Percentiles rank a stretch among this genome's conserved stretches.
Evolutionary conservation across 352 stramenopile species (phyloP).

Genomic region (Elongisporangium prolatum): DNA sequence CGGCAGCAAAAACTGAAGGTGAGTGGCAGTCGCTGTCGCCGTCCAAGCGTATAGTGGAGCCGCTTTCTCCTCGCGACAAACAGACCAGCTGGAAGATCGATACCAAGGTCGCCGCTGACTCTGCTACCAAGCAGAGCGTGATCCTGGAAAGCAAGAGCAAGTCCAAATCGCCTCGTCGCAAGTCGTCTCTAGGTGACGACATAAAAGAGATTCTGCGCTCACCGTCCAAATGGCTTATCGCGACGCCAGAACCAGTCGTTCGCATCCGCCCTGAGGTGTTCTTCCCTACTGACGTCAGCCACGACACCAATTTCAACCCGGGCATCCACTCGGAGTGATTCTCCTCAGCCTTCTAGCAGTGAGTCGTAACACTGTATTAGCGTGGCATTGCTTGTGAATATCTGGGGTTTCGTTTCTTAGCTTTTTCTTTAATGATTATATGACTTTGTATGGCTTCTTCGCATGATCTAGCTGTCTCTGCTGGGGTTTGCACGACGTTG

Average conservation of each 20-base stretch:
- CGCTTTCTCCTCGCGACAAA: constrained; percentile 51
- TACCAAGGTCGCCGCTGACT: constrained; percentile 10
- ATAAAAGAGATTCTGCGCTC: constrained; percentile 57
- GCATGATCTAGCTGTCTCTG: too few species aligned
- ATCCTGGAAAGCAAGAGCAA: constrained; percentile 31
- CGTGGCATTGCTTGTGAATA: too few species aligned
- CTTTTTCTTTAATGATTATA: too few species aligned
- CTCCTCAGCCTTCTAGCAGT: too few species aligned
- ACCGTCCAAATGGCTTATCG: constrained; percentile 60
- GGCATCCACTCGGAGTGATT: background rate
- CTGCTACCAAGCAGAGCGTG: constrained; percentile 23
- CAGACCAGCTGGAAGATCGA: constrained; percentile 58
- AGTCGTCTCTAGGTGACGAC: constrained; percentile 56
- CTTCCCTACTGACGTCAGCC: constrained; percentile 41
- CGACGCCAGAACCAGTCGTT: constrained; percentile 8
- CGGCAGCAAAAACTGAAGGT: constrained; percentile 7
- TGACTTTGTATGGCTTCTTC: too few species aligned
- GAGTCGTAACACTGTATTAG: too few species aligned
- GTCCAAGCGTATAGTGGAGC: constrained; percentile 36
- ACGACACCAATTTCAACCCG: constrained; percentile 16
- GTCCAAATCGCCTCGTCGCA: constrained; percentile 21
- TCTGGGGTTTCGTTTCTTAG: too few species aligned
- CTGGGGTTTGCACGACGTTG: too few species aligned
- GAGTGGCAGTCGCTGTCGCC: constrained; percentile 54
- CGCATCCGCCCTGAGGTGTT: constrained; percentile 48